phyloP scores from a whole-genome alignment of 2,329 filamentous ascomycete species.

The Talaromyces sp. region DNA sequence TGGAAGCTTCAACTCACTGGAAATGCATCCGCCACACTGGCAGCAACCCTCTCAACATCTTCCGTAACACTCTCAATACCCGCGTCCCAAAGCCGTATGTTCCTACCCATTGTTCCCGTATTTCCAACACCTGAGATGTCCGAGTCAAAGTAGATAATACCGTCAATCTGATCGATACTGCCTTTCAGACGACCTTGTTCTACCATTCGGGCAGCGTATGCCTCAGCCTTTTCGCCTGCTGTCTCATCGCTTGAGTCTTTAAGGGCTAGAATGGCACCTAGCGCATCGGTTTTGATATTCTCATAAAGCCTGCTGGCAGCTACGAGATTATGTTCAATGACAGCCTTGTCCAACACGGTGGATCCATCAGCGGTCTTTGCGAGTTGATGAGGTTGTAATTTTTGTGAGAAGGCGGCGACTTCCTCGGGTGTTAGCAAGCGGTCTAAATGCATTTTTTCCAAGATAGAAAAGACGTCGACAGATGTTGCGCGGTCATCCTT shows the following conservation, averaged over 20 bases:
- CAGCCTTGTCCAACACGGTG: slow-evolving; percentile 87
- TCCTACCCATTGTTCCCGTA: slow-evolving; percentile 60
- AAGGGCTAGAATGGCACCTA: slow-evolving; percentile 74
- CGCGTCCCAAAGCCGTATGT: slow-evolving; percentile 80
- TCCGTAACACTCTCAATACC: slow-evolving; percentile 84
- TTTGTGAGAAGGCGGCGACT: slow-evolving; percentile 77
- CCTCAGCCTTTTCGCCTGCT: slow-evolving; percentile 72
- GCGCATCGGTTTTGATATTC: slow-evolving; percentile 71
- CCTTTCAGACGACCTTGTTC: slow-evolving; percentile 86
- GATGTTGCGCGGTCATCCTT: slow-evolving; percentile 81
- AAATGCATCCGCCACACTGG: slow-evolving; percentile 73
- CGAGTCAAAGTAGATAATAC: slow-evolving; percentile 79
- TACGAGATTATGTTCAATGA: slow-evolving; percentile 93
- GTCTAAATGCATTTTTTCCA: slow-evolving; percentile 98
- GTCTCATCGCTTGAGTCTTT: slow-evolving; percentile 47
- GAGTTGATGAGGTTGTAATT: slow-evolving; percentile 80
- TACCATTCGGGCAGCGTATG: slow-evolving; percentile 91
- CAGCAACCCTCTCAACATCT: slow-evolving; percentile 82
- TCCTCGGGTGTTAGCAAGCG: slow-evolving; percentile 76
- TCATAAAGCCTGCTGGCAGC: slow-evolving; percentile 75
- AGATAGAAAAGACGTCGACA: slow-evolving; percentile 75
- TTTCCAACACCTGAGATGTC: slow-evolving; percentile 64
- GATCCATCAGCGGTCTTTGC: slow-evolving; percentile 85
- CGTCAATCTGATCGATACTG: slow-evolving; percentile 89
- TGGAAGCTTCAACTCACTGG: slow-evolving; percentile 53